Conservation (phyloP, 1,284 basidiomycete genomes). For the Butyriboletus appendiculatus region DNA sequence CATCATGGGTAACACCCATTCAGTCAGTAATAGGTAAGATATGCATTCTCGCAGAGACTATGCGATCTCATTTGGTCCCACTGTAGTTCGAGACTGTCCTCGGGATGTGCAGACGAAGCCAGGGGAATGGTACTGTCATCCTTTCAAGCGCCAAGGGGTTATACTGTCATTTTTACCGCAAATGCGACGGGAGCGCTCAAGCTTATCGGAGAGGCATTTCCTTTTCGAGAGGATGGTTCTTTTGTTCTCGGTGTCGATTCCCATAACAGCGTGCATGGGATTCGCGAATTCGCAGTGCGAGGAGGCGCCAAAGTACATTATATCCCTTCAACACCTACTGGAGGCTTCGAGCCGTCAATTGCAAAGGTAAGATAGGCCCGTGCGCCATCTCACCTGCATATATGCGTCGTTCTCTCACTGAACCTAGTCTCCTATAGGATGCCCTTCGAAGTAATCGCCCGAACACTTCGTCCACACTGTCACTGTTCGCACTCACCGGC, state of each 20-base stretch:
- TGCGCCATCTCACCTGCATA: conserved; percentile 5
- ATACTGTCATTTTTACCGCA: conserved; percentile 79
- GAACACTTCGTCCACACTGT: conserved; percentile 42
- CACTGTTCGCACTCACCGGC: conserved; percentile 74
- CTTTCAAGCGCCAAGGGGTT: conserved; percentile 70
- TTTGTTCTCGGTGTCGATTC: conserved; percentile 73
- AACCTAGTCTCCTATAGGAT: conserved; percentile 33
- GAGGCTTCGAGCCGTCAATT: conserved; percentile 57
- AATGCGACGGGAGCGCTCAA: conserved; percentile 81
- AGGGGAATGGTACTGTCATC: conserved; percentile 69
- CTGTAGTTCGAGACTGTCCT: conserved; percentile 66
- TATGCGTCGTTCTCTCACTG: conserved; percentile 18
- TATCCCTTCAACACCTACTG: conserved; percentile 60
- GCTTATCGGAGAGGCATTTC: conserved; percentile 78
- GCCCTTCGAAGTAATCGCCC: conserved; percentile 47
- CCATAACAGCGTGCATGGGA: conserved; percentile 84
- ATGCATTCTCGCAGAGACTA: neutral
- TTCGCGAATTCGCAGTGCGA: conserved; percentile 65
- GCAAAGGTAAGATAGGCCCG: conserved; percentile 52
- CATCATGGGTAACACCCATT: conserved; percentile 81
- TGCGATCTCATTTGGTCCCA: conserved; percentile 4
- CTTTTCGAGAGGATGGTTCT: conserved; percentile 55
- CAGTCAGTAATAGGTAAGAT: conserved; percentile 69
- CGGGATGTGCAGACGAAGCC: conserved; percentile 65
- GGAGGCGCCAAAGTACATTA: conserved; percentile 60